Evolutionary conservation across 306 rosid species (phyloP).

Genomic region (Cucurbita moschata): DNA sequence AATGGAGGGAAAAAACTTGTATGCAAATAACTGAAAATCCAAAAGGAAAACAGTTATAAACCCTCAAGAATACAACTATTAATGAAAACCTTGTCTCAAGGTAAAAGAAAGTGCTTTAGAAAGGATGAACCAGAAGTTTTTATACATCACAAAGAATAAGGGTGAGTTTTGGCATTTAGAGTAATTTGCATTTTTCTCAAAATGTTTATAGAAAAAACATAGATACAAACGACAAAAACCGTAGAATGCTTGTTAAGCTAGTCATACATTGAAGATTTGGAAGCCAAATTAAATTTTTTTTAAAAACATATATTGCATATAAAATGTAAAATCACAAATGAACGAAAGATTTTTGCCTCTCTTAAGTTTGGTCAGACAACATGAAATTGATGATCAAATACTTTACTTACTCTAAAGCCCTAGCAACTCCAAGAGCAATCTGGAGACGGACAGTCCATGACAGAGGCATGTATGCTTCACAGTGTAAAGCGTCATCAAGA

Average conservation of each 20-base stretch:
- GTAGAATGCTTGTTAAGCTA: neutral
- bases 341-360: neutral
- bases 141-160: neutral
- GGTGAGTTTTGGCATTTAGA: neutral
- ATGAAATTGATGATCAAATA: conserved; percentile 8
- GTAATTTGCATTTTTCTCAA: neutral
- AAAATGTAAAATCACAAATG: neutral
- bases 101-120: neutral
- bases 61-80: neutral
- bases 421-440: conserved; percentile 70
- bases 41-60: conserved; percentile 5
- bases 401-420: conserved; percentile 67
- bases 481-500: conserved; percentile 56
- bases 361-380: neutral
- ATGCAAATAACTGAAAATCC: conserved; percentile 62
- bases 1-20: conserved; percentile 60
- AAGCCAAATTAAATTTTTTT: neutral
- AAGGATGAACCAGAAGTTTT: neutral
- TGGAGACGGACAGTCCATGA: conserved; percentile 66
- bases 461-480: conserved; percentile 44
- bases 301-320: no score
- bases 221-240: neutral
- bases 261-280: neutral
- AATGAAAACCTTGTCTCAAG: neutral
- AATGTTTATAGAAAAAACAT: neutral